Percentiles rank a stretch among this genome's conserved stretches.
phyloP scores from a whole-genome alignment of 1,284 basidiomycete genomes.

The Apiotrichum mycotoxinovorans region DNA sequence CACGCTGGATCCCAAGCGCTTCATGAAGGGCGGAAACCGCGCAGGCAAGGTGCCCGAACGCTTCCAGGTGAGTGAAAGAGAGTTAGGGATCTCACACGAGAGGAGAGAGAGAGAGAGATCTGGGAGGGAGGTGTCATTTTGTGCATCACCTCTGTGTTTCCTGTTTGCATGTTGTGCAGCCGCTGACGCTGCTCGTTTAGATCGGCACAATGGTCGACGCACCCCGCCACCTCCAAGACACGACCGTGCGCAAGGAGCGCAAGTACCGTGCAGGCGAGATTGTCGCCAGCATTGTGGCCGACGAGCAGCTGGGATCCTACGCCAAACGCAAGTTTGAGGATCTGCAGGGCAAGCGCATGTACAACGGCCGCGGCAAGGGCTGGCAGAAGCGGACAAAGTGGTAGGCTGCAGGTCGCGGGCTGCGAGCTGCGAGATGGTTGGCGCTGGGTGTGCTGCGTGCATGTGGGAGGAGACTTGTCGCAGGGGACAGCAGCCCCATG shows the following conservation, averaged over 20 bases:
- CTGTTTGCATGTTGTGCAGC: too few species aligned
- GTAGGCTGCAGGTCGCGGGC: slow-evolving; percentile 16
- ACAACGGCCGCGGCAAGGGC: slow-evolving; percentile 69
- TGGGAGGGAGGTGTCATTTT: too few species aligned
- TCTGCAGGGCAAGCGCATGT: slow-evolving; percentile 67
- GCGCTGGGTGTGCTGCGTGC: background rate
- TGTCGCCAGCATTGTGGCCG: slow-evolving; percentile 83
- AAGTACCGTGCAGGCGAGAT: slow-evolving; percentile 74
- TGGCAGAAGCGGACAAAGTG: slow-evolving; percentile 60
- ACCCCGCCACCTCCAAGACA: slow-evolving; percentile 68
- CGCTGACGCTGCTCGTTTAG: slow-evolving; percentile 48
- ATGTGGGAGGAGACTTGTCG: background rate
- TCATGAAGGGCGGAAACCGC: slow-evolving; percentile 84
- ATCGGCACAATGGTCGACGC: slow-evolving; percentile 83
- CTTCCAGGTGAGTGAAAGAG: slow-evolving; percentile 66
- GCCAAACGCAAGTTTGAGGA: slow-evolving; percentile 93
- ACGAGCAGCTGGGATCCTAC: slow-evolving; percentile 78
- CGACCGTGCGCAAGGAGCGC: slow-evolving; percentile 72
- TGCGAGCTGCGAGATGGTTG: background rate
- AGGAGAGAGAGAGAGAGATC: too few species aligned
- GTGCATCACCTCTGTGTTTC: too few species aligned
- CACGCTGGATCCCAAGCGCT: slow-evolving; percentile 91
- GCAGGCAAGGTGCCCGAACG: slow-evolving; percentile 71
- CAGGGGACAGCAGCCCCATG: background rate
- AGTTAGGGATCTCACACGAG: background rate